Conservation (phyloP, 495 filamentous ascomycete species). For the Staphylotrichum tortipilum region DNA sequence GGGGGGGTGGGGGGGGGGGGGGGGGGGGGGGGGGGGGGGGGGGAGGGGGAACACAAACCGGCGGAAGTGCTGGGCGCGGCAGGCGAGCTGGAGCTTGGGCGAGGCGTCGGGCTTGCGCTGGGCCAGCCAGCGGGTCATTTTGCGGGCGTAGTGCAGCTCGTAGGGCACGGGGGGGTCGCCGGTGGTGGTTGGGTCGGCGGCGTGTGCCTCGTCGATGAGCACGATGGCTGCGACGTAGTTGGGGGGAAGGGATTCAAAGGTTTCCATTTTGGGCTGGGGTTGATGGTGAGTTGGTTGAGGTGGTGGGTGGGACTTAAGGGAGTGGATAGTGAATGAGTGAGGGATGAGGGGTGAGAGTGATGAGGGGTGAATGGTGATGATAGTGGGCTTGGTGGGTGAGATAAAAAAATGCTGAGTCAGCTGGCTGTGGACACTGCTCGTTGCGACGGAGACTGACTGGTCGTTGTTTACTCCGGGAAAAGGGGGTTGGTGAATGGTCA, state of each 20-base stretch:
- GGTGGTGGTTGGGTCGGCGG: constrained; percentile 50
- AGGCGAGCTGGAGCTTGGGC: constrained; percentile 57
- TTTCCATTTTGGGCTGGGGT: constrained; percentile 15
- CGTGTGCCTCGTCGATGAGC: constrained; percentile 65
- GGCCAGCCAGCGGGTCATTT: constrained; percentile 65
- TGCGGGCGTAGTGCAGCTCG: constrained; percentile 70
- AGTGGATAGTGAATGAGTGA: background rate
- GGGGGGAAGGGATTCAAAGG: constrained; percentile 13
- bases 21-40: too few species aligned
- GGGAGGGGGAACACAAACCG: constrained; percentile 25
- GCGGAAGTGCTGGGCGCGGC: constrained; percentile 71
- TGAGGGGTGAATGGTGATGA: too few species aligned
- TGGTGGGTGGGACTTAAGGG: too few species aligned
- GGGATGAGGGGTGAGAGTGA: background rate
- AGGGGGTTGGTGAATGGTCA: background rate
- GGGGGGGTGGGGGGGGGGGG: background rate
- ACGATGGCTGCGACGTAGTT: constrained; percentile 40
- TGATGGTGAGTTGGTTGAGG: background rate
- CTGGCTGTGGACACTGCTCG: background rate
- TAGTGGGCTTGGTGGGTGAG: too few species aligned
- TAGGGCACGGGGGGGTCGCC: constrained; percentile 42
- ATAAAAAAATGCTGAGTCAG: background rate
- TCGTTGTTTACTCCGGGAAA: too few species aligned
- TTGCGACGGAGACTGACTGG: too few species aligned
- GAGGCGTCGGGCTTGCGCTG: constrained; percentile 47